A percentile compares a stretch with the other conserved stretches of the same genome.
Evolutionary conservation across 441 rosid species (phyloP).

Genomic region (Croton laevigatus): DNA sequence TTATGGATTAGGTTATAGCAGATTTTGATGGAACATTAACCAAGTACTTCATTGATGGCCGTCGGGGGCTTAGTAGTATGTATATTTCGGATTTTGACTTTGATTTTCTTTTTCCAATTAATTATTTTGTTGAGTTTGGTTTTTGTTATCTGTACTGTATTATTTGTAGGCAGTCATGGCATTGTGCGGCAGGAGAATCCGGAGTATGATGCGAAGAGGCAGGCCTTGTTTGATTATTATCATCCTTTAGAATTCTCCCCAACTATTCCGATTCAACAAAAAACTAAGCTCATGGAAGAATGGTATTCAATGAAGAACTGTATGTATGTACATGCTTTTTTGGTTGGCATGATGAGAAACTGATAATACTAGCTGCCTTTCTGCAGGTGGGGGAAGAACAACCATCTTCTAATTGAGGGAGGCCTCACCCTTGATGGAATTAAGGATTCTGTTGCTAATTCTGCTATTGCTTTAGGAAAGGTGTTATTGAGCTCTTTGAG

Average conservation of each 20-base stretch:
- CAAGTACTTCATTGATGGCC: conserved; percentile 52
- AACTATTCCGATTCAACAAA: conserved; percentile 60
- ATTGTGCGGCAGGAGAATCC: conserved; percentile 73
- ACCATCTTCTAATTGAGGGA: conserved; percentile 79
- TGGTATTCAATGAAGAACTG: conserved; percentile 35
- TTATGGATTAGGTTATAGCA: conserved; percentile 60
- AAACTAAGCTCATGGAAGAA: conserved; percentile 91
- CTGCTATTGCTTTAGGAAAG: conserved; percentile 78
- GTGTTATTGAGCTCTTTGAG: conserved; percentile 65
- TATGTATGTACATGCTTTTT: no score
- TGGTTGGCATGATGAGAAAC: not conserved
- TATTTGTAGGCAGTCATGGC: conserved; percentile 79
- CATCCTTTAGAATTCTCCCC: conserved; percentile 79
- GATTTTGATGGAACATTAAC: conserved; percentile 89
- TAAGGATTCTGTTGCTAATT: conserved; percentile 52
- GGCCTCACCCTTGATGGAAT: conserved; percentile 77
- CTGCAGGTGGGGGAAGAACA: conserved; percentile 82
- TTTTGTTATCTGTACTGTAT: no score
- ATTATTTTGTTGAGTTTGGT: conserved; percentile 12
- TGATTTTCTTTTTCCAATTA: not conserved
- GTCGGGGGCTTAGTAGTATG: conserved; percentile 67
- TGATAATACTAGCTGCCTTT: conserved; percentile 6
- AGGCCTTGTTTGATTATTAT: conserved; percentile 58
- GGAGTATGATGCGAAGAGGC: conserved; percentile 67
- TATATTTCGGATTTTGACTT: not conserved